phyloP scores from a whole-genome alignment of 2,329 filamentous ascomycete genomes.

The Penicillium corylophilum region DNA sequence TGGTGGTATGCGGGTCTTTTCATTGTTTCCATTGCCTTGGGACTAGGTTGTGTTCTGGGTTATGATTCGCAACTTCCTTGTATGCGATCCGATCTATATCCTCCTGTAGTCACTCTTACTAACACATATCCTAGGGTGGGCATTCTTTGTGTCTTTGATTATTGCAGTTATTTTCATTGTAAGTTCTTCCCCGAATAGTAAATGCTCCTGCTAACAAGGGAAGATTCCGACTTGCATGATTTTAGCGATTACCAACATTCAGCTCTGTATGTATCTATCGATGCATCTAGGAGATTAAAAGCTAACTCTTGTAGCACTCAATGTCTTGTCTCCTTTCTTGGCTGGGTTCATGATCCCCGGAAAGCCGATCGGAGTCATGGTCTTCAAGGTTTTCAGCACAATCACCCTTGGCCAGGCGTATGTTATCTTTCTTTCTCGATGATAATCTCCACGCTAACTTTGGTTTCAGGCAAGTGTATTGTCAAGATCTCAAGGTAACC shows the following conservation, averaged over 20 bases:
- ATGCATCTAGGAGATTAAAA: no score
- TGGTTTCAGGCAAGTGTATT: conserved; percentile 10
- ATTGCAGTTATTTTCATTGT: conserved; percentile 22
- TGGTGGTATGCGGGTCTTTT: conserved; percentile 57
- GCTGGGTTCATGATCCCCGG: conserved; percentile 28
- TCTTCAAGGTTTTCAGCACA: conserved; percentile 28
- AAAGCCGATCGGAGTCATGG: conserved; percentile 27
- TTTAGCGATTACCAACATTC: conserved; percentile 22
- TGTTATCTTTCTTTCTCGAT: not conserved
- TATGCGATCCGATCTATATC: conserved; percentile 3
- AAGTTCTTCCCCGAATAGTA: not conserved
- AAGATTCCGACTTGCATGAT: conserved; percentile 27
- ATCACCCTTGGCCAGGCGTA: conserved; percentile 28
- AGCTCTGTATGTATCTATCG: conserved; percentile 12
- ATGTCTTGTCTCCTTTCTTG: conserved; percentile 25
- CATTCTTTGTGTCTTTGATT: conserved; percentile 22
- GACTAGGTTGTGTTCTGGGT: conserved; percentile 26
- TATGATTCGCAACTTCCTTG: conserved; percentile 22
- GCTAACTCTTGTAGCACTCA: conserved; percentile 18
- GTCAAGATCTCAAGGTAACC: conserved; percentile 16
- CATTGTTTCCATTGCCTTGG: conserved; percentile 31
- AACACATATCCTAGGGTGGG: conserved; percentile 18
- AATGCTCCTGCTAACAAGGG: not conserved
- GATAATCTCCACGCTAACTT: not conserved
- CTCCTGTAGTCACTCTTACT: not conserved